Percentiles rank a stretch among this genome's conserved stretches.
These are phyloP conservation scores for Musa beccarii DNA, from an alignment of 176 grass and related monocot species.

Conservation along the genomic window DNA sequence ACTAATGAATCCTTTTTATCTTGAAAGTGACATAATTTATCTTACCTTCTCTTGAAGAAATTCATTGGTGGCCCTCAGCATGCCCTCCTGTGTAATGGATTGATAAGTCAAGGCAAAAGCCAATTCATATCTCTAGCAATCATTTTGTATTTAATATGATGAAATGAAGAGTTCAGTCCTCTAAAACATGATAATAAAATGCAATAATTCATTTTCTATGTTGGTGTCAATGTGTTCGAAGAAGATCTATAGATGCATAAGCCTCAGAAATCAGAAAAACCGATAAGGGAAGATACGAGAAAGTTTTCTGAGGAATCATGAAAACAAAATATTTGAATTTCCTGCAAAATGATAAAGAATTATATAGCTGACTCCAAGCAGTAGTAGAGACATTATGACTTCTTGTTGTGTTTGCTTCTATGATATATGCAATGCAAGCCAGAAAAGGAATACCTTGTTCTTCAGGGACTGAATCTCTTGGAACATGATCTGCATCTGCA, in stretches of 20 bases:
- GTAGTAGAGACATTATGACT: background rate
- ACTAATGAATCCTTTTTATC: background rate
- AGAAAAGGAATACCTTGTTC: conserved; percentile 43
- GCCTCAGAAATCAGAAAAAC: too few relatives aligned
- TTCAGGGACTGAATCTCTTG: conserved; percentile 60
- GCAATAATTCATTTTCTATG: too few relatives aligned
- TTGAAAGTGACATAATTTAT: background rate
- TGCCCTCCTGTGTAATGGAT: conserved; percentile 29
- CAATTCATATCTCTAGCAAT: background rate
- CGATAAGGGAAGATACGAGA: too few relatives aligned
- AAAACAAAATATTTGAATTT: too few relatives aligned
- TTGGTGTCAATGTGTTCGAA: too few relatives aligned
- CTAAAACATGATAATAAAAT: background rate
- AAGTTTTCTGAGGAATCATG: too few relatives aligned
- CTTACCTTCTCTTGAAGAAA: conserved; percentile 39
- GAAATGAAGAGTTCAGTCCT: background rate
- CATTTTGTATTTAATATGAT: background rate
- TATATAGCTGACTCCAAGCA: background rate
- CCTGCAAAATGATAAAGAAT: too few relatives aligned
- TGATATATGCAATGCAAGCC: background rate
- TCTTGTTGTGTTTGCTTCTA: background rate
- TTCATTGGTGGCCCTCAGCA: conserved; percentile 34
- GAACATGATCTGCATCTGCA: conserved; percentile 77
- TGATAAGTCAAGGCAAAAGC: background rate
- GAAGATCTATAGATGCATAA: too few relatives aligned